Base-by-base conservation (phyloP, 805 yeast species). In the Yarrowia bubula region DNA sequence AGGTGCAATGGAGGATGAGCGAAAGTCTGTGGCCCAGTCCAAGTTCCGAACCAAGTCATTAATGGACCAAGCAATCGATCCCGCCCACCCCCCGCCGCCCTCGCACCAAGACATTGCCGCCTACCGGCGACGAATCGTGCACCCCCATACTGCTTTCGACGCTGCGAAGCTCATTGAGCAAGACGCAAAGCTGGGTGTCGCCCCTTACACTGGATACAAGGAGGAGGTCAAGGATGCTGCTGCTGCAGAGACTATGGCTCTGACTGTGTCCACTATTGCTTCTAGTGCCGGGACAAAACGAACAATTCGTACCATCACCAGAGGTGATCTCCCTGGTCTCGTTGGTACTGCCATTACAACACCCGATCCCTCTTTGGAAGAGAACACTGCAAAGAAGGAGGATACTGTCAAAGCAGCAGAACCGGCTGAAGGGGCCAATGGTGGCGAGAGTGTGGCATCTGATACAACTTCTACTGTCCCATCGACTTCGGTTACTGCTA, bases 231-330 rank as follows among this genome's bases (percentile, higher is more conserved):
- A 61, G 22, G 65, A 61, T 31, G 64, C 51, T 8, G 64, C 65
- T 6, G 55, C 65, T 11, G 57, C 65, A 35, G 43, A 32, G 44
- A 61, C 44, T 4, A 39, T 61, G 46, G 46, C 55, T 4, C 37
- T 61, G 17, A 48, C 57, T 2, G 57, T 48, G 11, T 61, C 65
- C 13, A 61, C 65, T 1, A 47, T 61, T 17, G 57, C 57, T 4
- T 47, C 58, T 1, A 61, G 41, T 15, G 65, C 57, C 8, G 75
- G 77, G 8, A 83, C 82, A 61, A 82, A 85, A 47, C 78, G 92
- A 64, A 87, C 85, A n/a, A 79, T 88, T 15, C 83, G 88, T 68
- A 87, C 90, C 5, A 80, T 89, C 42, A 86, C 90, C 1, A 78
- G 92, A 67, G 92, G 92, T 1, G 80, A 82, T 68, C 85, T 85